These are phyloP conservation scores for Ceriops decandra DNA, from an alignment of 345 rosid species.

Conservation along the genomic window DNA sequence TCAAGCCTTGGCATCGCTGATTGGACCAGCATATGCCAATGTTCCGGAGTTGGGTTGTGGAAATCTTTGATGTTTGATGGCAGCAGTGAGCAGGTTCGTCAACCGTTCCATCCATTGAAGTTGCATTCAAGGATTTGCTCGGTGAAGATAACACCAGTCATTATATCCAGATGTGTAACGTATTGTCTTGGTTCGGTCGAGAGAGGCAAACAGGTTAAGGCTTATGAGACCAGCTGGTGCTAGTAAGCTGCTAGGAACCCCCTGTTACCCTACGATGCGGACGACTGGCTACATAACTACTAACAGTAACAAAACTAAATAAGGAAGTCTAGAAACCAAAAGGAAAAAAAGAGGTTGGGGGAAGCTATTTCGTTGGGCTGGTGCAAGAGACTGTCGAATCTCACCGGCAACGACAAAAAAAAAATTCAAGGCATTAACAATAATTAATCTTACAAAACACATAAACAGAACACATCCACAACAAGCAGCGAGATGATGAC, in stretches of 20 bases:
- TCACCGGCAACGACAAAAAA: neutral
- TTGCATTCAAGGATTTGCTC: no score
- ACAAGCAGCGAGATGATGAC: conserved; percentile 34
- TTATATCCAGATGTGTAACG: neutral
- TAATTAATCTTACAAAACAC: conserved; percentile 17
- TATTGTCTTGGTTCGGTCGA: neutral
- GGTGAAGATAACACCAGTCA: no score
- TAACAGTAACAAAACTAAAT: conserved; percentile 2
- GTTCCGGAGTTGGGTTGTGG: no score
- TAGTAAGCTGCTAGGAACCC: no score
- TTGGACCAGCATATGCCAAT: no score
- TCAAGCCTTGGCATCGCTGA: no score
- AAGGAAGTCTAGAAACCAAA: neutral
- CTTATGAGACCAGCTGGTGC: no score
- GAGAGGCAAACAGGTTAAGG: neutral
- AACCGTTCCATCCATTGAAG: no score
- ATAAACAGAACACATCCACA: conserved; percentile 5
- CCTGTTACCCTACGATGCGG: no score
- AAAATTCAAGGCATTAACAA: neutral
- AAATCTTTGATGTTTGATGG: no score
- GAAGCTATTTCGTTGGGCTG: neutral
- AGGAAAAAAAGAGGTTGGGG: neutral
- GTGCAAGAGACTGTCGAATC: conserved; percentile 4
- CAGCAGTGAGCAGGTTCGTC: no score
- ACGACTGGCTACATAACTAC: no score